Evolutionary conservation across 1,139 yeast genomes (phyloP), one percentile per base, ranked within the genome.

Genomic region (Spencermartinsiella ligniputridi): DNA sequence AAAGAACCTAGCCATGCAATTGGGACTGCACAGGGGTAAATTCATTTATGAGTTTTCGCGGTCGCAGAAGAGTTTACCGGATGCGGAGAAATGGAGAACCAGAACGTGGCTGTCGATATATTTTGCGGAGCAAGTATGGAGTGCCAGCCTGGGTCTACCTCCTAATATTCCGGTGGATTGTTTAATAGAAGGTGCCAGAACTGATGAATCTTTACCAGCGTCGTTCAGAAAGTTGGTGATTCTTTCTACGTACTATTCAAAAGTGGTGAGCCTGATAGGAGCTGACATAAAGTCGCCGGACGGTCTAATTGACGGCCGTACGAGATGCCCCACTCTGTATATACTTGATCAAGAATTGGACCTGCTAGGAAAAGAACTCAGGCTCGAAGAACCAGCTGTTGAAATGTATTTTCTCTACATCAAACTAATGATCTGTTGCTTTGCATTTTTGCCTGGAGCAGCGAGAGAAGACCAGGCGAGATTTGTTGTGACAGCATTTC

Each of bases 81-180:
- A 89, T 64, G 92, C 96, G 3, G 96, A 88, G 55, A 82, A 82
- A 61, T 90, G 97, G 97, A 75, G 97, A 62, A 88, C 97, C 1
- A 72, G 96, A 53, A 80, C 96, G 1, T 90, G 97, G 97, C 69
- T 88, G 29, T 89, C 94, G 0, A 83, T 87, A 2, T 90, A 86
- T 62, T 84, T 89, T 59, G 76, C 87, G 46, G 96, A 89, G 60
- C 95, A 88, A 54, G 85, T 89, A 58, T 87, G 96, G 95, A 83
- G 95, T 12, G 85, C 95, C 13, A 79, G 82, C 36, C 68, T 89
- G 44, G 97, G 97, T 0, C 69, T 90, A 42, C 97, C 97, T 1
- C 92, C 96, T 1, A 81, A 88, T 9, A 77, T 87, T 52, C 84
- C 88, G 29, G 84, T 94, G 0, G 97, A 90, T 63, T 87, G 83